Base-by-base conservation (phyloP, 441 rosid genomes). In the Biscutella laevigata region DNA sequence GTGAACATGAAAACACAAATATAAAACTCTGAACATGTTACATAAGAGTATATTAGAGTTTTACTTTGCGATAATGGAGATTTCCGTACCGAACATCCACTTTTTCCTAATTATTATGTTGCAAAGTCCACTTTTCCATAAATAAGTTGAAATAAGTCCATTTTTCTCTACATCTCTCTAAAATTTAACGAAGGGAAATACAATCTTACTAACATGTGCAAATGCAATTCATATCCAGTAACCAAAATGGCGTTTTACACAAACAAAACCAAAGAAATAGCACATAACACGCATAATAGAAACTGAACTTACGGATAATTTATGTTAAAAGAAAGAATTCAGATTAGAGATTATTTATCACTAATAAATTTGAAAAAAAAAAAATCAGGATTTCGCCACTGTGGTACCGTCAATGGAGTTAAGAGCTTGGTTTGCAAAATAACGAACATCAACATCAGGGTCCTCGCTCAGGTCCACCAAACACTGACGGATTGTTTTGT, bases 391-490 rank as follows among this genome's bases (percentile, higher is more conserved):
- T 38, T 55, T 61, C 1, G 55, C 34, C 15, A 22, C 39, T 11
- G 65, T 35, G 10, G 44, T n/a, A 59, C 15, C 20, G 4, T 83
- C 91, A 33, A 71, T 81, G 1, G 95, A 71, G 57, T 68, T 84
- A 8, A 94, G 74, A 2, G 96, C 99, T 83, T 82, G 95, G 46
- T 60, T 74, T n/a, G 95, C 89, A 71, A 88, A 94, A 64, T 81
- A 94, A 7, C 99, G 82, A 44, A 86, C 99, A 64, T 86, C 96
- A 14, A 84, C 97, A 69, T 94, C 99, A 13, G 99, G 94, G 53
- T 89, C 97, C 81, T 94, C 99, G 4, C 80, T 78, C 24, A 94
- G 79, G 59, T 89, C 94, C 24, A 81, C 94, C 79, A 89, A 77
- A 66, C 88, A 77, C 21, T 90, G 94, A 30, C 87, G 84, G 22